Evolutionary conservation across 2,329 filamentous ascomycete species (phyloP), one percentile per base, ranked within the genome.

Genomic region (Aspergillus versicolor): DNA sequence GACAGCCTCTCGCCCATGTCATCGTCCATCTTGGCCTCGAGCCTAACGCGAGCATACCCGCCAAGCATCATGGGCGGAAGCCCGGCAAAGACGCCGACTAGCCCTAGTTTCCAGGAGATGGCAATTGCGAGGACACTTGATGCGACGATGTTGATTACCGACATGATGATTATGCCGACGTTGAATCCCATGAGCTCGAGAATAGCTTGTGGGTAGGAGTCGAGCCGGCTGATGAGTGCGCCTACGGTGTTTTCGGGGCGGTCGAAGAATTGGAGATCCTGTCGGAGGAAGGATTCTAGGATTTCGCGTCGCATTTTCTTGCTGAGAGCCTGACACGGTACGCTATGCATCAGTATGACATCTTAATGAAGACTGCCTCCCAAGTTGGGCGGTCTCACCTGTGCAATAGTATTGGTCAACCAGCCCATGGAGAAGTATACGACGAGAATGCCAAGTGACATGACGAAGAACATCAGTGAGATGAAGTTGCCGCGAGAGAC

Each of bases 101-200:
- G 70, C 0, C 79, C 80, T 1, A 84, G 72, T 56, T 81, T 82
- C 79, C 79, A 84, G 1, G 78, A 77, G 41, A 73, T 73, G 1
- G 67, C 74, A 4, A 84, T 70, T 5, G 77, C 77, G 1, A 84
- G 67, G 7, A 80, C 69, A 15, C 74, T 73, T 57, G 75, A 79
- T 0, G 78, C 75, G 1, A 81, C 8, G 1, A 84, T 62, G 42
- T 78, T 82, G 47, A 80, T 68, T 1, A 77, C 48, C 45, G 78
- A 75, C 59, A 81, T 75, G n/a, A 80, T 56, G 12, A 84, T 74
- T 2, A 84, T 64, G 2, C 73, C 73, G 8, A 82, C 54, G 58
- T 81, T 84, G 51, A 78, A 75, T 0, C 79, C 79, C 37, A 83
- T 68, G 0, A 84, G 69, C 55, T 83, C 81, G 13, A 62, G 49